Base-by-base conservation (phyloP, 202 grass and related monocot species). In the Carex sylvatica region DNA sequence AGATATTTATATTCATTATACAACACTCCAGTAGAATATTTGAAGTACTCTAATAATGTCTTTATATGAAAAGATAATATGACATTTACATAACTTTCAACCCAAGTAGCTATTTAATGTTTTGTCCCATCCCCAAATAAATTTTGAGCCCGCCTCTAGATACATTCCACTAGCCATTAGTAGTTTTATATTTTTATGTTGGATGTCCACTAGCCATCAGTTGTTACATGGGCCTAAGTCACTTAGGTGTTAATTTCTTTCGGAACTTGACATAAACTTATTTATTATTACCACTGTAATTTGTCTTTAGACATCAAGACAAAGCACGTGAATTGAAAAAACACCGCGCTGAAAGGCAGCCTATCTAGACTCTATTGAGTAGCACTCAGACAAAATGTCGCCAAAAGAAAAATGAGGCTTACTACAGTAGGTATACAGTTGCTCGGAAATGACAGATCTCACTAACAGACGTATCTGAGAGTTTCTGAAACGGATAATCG, bases 281-380 rank as follows among this genome's bases (percentile, higher is more conserved):
- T 53, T 53, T 52, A 28, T 33, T 66, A 15, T 53, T 9, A 76
- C 7, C 26, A 31, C 33, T 26, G 12, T 5, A 75, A 75, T 26
- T 7, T 55, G 46, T 26, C 13, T 55, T 56, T 56, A 13, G 42
- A 72, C 13, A 19, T 26, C 3, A 3, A 55, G 51, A 33, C 15
- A 76, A 76, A 55, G 3, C 72, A 76, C 72, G 72, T 76, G 72
- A 56, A 33, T 76, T 76, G 72, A 76, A 54, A 75, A 54, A 76
- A 75, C 46, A 33, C 16, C 18, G 24, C 46, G 24, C 23, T n/a
- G 5, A 76, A 18, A 35, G 72, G 72, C 72, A 56, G 72, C 72
- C 72, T 76, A 76, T 76, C 6, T 56, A 54, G 51, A 76, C 72
- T 76, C 6, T 76, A 30, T 53, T 33, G 14, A 4, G 49, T 18